Base-by-base conservation (phyloP, 176 grass and related monocot genomes). In the Melocanna baccifera region DNA sequence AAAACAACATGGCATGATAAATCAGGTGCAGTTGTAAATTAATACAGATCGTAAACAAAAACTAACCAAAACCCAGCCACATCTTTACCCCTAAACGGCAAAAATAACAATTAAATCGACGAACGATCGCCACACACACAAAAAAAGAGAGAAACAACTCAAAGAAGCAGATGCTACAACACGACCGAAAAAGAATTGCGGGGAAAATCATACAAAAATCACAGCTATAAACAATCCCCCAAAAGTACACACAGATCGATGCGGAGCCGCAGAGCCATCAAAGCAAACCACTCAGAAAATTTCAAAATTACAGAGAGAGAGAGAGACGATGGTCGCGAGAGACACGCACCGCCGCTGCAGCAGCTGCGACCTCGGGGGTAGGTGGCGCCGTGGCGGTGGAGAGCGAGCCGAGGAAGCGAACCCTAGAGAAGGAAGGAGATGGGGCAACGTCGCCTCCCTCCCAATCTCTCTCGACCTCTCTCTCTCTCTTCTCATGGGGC, bases 271-370 rank as follows among this genome's bases (percentile, higher is more conserved):
- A 12, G 14, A 77, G 12, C 45, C 46, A 16, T 25, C 69, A 47
- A 42, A 12, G 22, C 12, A 71, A 4, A 30, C 52, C 12, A 28
- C 71, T 20, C 53, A 63, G 53, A 19, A 77, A 82, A 56, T 34
- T 13, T 9, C 78, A 63, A 36, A 36, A 36, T 46, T 23, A 16
- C 48, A 19, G 45, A 69, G 28, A 6, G 18, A 46, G 28, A 80
- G n/a, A 67, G 6, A 50, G 29, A 50, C 9, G 43, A 9, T 0
- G 7, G 22, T 13, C 4, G 3, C 29, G 53, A 46, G 67, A 59
- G 81, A 83, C 43, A 75, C 81, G 81, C 41, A 83, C 69, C 58
- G 67, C 25, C 7, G 19, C 29, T 11, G 47, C 69, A 1, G 69
- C 69, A 48, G 69, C 69, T 7, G 26, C 68, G 22, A 46, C 41